A percentile compares a stretch with the other conserved stretches of the same genome.
Evolutionary conservation across 805 yeast genomes (phyloP).

Genomic region (Saturnispora saitoi): DNA sequence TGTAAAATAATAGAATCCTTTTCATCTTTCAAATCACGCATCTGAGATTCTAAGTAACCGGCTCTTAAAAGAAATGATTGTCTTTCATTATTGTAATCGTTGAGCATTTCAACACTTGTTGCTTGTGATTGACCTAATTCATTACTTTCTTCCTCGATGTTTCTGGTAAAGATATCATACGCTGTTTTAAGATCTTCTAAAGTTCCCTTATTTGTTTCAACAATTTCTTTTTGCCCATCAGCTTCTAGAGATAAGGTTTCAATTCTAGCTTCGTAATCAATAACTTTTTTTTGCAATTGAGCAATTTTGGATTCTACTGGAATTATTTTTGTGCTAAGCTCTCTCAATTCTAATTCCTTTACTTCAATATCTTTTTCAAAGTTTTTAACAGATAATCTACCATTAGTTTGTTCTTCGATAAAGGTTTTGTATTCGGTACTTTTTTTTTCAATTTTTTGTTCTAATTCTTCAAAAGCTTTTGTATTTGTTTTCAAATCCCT

Average conservation of each 20-base stretch:
- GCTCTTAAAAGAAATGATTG: constrained; percentile 44
- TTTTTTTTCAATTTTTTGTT: constrained; percentile 15
- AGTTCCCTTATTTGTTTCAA: constrained; percentile 37
- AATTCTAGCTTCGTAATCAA: constrained; percentile 38
- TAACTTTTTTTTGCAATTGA: constrained; percentile 39
- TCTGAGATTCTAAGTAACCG: constrained; percentile 50
- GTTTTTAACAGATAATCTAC: constrained; percentile 34
- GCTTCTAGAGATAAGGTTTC: constrained; percentile 44
- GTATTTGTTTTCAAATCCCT: constrained; percentile 30
- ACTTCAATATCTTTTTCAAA: constrained; percentile 37
- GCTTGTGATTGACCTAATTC: constrained; percentile 2
- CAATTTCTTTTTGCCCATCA: constrained; percentile 39
- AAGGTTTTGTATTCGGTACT: constrained; percentile 26
- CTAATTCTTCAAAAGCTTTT: constrained; percentile 26
- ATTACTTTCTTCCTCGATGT: constrained; percentile 11
- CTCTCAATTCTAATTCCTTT: constrained; percentile 24
- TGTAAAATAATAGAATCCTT: constrained; percentile 25
- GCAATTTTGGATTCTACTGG: constrained; percentile 55
- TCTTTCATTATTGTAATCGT: constrained; percentile 51
- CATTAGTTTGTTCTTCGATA: constrained; percentile 38
- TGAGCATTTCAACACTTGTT: constrained; percentile 42
- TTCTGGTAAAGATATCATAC: constrained; percentile 15
- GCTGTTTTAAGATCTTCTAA: constrained; percentile 29
- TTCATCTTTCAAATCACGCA: constrained; percentile 38
- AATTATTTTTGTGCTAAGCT: constrained; percentile 32